Conservation (phyloP, 371 early-diverging fungal species). For the Chytridium lagenaria region DNA sequence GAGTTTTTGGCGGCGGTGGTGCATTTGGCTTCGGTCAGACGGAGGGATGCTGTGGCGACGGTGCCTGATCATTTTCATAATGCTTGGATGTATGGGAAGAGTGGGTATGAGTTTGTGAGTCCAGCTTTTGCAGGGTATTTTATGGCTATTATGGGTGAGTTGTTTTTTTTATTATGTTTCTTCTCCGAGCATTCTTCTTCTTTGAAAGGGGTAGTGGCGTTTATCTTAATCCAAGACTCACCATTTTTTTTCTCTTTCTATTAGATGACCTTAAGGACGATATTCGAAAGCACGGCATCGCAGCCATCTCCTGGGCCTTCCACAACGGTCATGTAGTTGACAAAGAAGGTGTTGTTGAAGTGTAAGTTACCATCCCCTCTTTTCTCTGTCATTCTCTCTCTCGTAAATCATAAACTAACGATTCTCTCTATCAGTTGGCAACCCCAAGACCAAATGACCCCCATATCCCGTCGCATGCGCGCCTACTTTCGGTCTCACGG, state of each 20-base stretch:
- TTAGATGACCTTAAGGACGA: conserved; percentile 21
- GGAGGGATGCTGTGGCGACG: conserved; percentile 20
- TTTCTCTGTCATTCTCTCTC: not conserved
- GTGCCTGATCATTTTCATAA: conserved; percentile 32
- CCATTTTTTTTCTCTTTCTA: not conserved
- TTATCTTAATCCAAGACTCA: not conserved
- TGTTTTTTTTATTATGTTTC: not conserved
- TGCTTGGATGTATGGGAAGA: conserved; percentile 24
- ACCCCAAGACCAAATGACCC: conserved; percentile 23
- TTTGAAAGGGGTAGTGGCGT: no score
- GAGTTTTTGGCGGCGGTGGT: conserved; percentile 7
- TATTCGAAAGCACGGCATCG: conserved; percentile 24
- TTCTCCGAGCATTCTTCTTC: not conserved
- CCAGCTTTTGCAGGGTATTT: conserved; percentile 33
- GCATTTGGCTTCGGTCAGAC: not conserved
- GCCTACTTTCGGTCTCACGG: conserved; percentile 7
- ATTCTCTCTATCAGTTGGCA: conserved; percentile 22
- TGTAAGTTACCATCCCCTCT: conserved; percentile 10
- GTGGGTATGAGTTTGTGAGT: conserved; percentile 24
- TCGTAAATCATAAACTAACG: no score
- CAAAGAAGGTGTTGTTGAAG: conserved; percentile 22
- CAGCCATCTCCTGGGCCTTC: conserved; percentile 34
- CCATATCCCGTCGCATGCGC: not conserved
- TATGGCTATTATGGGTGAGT: conserved; percentile 17
- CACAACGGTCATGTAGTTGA: conserved; percentile 28